phyloP scores from a whole-genome alignment of 2,329 filamentous ascomycete species.

The Aureobasidium sp. region DNA sequence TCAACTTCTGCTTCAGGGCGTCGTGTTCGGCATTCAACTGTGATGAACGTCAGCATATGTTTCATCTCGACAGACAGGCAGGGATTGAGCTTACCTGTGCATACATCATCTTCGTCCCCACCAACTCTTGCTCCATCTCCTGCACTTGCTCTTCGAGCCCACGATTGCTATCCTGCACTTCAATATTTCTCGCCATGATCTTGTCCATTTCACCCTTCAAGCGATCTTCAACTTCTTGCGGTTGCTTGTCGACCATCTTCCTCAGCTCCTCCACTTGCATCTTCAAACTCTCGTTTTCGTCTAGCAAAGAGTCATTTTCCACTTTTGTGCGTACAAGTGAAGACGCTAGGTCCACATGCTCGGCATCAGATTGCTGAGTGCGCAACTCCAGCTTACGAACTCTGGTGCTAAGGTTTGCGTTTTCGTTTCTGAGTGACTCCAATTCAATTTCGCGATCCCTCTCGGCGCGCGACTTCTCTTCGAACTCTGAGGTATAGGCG shows the following conservation, averaged over 20 bases:
- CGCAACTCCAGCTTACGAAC: constrained; percentile 83
- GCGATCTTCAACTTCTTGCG: constrained; percentile 74
- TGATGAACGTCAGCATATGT: background rate
- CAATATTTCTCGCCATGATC: constrained; percentile 84
- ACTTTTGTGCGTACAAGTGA: constrained; percentile 90
- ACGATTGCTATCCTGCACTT: constrained; percentile 90
- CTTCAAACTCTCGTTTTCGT: constrained; percentile 82
- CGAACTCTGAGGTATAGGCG: constrained; percentile 79
- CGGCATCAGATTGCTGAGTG: constrained; percentile 77
- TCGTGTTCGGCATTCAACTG: constrained; percentile 45
- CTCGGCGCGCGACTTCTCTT: constrained; percentile 77
- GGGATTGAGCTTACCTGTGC: constrained; percentile 66
- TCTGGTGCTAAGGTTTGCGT: constrained; percentile 61
- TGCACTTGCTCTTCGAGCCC: constrained; percentile 80
- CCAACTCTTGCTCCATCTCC: constrained; percentile 87
- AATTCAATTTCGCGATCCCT: constrained; percentile 78
- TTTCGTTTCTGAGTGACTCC: constrained; percentile 61
- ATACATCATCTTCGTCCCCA: constrained; percentile 89
- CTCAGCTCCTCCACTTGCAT: constrained; percentile 80
- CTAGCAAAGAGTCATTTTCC: constrained; percentile 80
- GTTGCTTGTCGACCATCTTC: constrained; percentile 81
- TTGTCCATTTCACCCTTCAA: constrained; percentile 82
- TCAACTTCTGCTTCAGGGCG: constrained; percentile 43
- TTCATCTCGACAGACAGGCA: background rate
- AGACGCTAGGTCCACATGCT: constrained; percentile 85